Evolutionary conservation across 192 early-diverging fungal species (phyloP).

Genomic region (Geosiphon pyriformis): DNA sequence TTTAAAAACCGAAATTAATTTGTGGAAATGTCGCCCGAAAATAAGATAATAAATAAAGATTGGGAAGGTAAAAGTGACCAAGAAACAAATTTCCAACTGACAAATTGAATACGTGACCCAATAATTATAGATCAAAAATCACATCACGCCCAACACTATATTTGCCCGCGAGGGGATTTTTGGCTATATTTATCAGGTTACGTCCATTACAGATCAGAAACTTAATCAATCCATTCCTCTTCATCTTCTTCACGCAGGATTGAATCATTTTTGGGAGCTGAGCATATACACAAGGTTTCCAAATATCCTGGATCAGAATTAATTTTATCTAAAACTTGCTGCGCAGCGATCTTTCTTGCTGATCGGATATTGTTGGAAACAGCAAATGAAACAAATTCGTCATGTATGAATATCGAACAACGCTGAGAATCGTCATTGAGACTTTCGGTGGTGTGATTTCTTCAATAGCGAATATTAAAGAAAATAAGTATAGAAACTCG

Average conservation of each 20-base stretch:
- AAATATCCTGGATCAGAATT: constrained; percentile 28
- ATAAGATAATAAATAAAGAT: too few species aligned
- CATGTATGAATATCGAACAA: constrained; percentile 42
- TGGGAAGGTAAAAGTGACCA: too few species aligned
- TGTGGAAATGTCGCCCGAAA: too few species aligned
- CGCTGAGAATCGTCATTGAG: constrained; percentile 24
- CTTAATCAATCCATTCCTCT: constrained; percentile 19
- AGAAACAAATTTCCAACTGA: too few species aligned
- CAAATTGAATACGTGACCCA: too few species aligned
- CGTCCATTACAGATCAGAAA: neutral
- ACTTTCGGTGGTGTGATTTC: constrained; percentile 29
- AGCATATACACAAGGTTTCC: constrained; percentile 32
- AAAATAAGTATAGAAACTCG: constrained; percentile 3
- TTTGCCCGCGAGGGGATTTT: neutral
- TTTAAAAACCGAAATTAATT: too few species aligned
- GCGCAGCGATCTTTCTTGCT: constrained; percentile 39
- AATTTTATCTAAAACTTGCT: constrained; percentile 25
- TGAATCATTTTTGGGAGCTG: neutral
- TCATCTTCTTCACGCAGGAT: constrained; percentile 6
- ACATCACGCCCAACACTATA: neutral
- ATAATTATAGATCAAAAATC: neutral
- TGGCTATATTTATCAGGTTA: neutral
- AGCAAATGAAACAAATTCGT: constrained; percentile 26
- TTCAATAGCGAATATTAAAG: neutral
- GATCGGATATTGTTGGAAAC: constrained; percentile 33